Conservation (phyloP, 495 filamentous ascomycete species). For the Trichoderma gamsii region DNA sequence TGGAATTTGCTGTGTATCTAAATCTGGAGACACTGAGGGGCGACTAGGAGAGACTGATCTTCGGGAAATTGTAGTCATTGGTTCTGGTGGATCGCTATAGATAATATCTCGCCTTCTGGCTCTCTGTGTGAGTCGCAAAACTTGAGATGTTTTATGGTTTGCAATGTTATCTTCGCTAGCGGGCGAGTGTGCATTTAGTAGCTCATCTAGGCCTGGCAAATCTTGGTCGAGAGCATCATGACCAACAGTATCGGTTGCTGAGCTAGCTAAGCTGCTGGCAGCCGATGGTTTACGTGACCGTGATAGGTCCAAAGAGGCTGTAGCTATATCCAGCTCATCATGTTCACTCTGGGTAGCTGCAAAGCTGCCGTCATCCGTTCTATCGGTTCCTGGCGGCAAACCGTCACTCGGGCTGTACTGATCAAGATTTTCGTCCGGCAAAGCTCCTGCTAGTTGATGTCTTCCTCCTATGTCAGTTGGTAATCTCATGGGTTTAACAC, state of each 20-base stretch:
- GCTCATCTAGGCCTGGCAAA: constrained; percentile 4
- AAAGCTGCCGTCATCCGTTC: constrained; percentile 26
- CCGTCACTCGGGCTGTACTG: constrained; percentile 43
- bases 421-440: constrained; percentile 44
- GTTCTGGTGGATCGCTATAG: background rate
- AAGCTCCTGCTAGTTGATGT: constrained; percentile 38
- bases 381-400: constrained; percentile 19
- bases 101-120: constrained; percentile 1
- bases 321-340: background rate
- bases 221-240: background rate
- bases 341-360: background rate
- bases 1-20: background rate
- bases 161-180: background rate
- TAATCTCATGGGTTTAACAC: constrained; percentile 57
- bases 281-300: background rate
- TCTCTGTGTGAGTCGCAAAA: background rate
- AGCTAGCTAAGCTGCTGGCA: background rate
- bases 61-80: background rate
- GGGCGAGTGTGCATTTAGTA: background rate
- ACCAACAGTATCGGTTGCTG: background rate
- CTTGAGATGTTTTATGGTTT: background rate
- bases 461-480: constrained; percentile 21
- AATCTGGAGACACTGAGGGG: background rate
- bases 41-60: background rate
- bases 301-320: background rate